These are phyloP conservation scores for Parietichytrium sp. DNA, from an alignment of 108 stramenopile genomes.

Conservation along the genomic window DNA sequence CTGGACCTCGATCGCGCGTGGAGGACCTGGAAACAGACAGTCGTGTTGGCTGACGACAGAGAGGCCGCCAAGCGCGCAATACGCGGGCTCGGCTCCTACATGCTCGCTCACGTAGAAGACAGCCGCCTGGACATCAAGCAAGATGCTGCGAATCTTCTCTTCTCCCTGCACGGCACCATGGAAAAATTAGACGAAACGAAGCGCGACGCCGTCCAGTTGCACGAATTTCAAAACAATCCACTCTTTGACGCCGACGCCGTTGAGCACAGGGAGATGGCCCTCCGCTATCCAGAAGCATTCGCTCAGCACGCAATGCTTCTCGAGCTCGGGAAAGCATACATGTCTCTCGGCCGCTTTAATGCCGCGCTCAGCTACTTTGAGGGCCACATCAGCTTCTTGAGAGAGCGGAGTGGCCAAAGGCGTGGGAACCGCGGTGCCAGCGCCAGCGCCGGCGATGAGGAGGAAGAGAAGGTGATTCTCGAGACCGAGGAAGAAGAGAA, in stretches of 20 bases:
- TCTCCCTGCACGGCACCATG: background rate
- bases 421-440: background rate
- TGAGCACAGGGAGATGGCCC: background rate
- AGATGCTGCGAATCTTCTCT: background rate
- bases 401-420: background rate
- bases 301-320: background rate
- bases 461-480: background rate
- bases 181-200: background rate
- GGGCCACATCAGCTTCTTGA: background rate
- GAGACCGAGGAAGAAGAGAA: background rate
- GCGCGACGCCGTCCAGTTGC: background rate
- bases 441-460: background rate
- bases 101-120: background rate
- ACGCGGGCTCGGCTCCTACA: background rate
- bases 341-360: background rate
- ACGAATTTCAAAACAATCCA: background rate
- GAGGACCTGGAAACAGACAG: background rate
- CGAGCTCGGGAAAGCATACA: background rate
- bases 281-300: background rate
- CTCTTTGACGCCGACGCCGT: background rate
- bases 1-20: constrained; percentile 3
- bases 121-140: background rate
- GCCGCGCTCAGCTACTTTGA: background rate
- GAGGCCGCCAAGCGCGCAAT: background rate
- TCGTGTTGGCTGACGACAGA: background rate